Conservation (phyloP, 2,329 filamentous ascomycete species). For the Colletotrichum musicola region DNA sequence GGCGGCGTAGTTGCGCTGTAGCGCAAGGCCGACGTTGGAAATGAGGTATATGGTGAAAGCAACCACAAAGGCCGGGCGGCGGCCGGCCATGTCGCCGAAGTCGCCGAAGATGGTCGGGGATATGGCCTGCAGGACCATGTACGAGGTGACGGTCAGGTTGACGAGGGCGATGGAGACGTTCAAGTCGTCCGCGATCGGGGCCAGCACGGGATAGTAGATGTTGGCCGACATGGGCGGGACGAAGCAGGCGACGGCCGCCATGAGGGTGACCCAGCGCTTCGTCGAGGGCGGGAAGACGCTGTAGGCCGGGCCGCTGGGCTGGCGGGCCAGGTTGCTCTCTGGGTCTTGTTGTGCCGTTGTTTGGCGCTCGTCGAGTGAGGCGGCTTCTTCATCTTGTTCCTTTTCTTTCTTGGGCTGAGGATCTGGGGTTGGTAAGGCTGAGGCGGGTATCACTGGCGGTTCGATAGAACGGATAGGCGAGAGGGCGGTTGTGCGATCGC, state of each 20-base stretch:
- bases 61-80: slow-evolving; percentile 72
- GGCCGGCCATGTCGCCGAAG: slow-evolving; percentile 70
- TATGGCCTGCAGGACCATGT: slow-evolving; percentile 74
- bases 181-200: slow-evolving; percentile 54
- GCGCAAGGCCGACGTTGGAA: slow-evolving; percentile 70
- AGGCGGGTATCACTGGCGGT: not conserved
- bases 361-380: not conserved
- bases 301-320: slow-evolving; percentile 52
- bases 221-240: slow-evolving; percentile 72
- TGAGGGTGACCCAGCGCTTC: slow-evolving; percentile 65
- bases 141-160: slow-evolving; percentile 68
- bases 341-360: slow-evolving; percentile 28
- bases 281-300: slow-evolving; percentile 52
- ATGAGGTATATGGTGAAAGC: slow-evolving; percentile 68
- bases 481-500: too few relatives aligned
- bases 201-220: slow-evolving; percentile 63
- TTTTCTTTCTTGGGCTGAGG: slow-evolving; percentile 2
- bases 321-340: slow-evolving; percentile 45
- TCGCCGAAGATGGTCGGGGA: slow-evolving; percentile 72
- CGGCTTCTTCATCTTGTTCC: slow-evolving; percentile 9
- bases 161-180: slow-evolving; percentile 55
- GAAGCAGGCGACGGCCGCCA: slow-evolving; percentile 66
- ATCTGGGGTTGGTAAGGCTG: not conserved
- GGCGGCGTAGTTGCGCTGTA: slow-evolving; percentile 69
- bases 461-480: not conserved